A percentile compares a stretch with the other conserved stretches of the same genome.
phyloP scores from a whole-genome alignment of 768 basidiomycete genomes.

The Suillus occidentalis region DNA sequence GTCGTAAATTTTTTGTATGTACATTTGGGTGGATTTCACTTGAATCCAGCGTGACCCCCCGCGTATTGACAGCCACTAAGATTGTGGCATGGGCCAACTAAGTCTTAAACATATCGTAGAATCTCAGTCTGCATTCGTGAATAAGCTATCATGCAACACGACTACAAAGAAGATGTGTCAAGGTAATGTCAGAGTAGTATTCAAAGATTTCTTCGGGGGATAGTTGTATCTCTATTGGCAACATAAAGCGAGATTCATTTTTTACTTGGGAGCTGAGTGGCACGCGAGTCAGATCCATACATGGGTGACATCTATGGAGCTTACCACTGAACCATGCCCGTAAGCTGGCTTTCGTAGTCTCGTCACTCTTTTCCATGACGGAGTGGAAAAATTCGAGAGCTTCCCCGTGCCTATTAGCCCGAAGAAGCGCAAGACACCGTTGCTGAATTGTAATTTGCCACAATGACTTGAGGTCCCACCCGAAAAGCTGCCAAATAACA shows the following conservation, averaged over 20 bases:
- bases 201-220: neutral
- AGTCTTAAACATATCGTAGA: too few relatives aligned
- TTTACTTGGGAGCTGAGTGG: neutral
- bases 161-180: neutral
- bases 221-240: neutral
- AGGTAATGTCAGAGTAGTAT: neutral
- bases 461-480: neutral
- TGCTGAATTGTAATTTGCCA: neutral
- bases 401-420: neutral
- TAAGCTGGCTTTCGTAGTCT: neutral
- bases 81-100: too few relatives aligned
- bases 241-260: neutral
- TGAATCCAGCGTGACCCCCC: too few relatives aligned
- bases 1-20: constrained; percentile 35
- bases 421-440: neutral
- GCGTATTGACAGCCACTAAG: too few relatives aligned
- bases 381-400: neutral
- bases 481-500: neutral
- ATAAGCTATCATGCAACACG: neutral
- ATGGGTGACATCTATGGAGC: neutral
- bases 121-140: too few relatives aligned
- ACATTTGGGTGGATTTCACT: too few relatives aligned
- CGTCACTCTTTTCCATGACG: neutral
- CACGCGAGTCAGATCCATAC: neutral
- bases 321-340: neutral